phyloP scores from a whole-genome alignment of 176 grass and related monocot species.

The Musa schizocarpa region DNA sequence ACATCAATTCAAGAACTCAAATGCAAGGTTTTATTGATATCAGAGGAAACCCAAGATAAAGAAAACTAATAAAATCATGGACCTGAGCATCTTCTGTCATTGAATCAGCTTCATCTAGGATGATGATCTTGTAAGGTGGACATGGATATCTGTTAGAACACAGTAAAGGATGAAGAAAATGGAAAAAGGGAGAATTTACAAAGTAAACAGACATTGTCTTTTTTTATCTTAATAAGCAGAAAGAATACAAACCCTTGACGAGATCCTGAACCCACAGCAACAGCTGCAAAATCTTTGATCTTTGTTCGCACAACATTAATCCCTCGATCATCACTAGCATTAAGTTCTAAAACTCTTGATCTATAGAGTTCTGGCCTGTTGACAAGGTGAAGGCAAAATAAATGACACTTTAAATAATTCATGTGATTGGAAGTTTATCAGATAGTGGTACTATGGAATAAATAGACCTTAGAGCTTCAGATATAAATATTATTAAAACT shows the following conservation, averaged over 20 bases:
- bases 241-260: conserved; percentile 26
- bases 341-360: conserved; percentile 92
- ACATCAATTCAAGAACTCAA: not conserved
- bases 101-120: conserved; percentile 98
- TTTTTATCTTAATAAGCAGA: conserved; percentile 2
- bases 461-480: conserved; percentile 4
- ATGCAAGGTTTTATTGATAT: conserved; percentile 3
- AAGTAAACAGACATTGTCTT: not conserved
- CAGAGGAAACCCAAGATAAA: conserved; percentile 17
- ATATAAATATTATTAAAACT: no score
- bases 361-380: conserved; percentile 88
- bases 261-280: conserved; percentile 74
- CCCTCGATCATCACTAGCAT: conserved; percentile 98
- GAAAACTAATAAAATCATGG: conserved; percentile 19
- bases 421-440: conserved; percentile 1
- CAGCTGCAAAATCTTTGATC: conserved; percentile 95
- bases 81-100: conserved; percentile 99
- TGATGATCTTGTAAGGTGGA: conserved; percentile 97
- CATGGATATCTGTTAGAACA: conserved; percentile 68
- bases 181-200: not conserved
- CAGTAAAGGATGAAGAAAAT: conserved; percentile 5
- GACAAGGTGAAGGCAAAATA: not conserved
- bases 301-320: conserved; percentile 96
- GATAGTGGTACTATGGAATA: not conserved
- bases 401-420: not conserved